A percentile compares a stretch with the other conserved stretches of the same genome.
phyloP scores from a whole-genome alignment of 2,329 filamentous ascomycete genomes.

The Colletotrichum sublineola region DNA sequence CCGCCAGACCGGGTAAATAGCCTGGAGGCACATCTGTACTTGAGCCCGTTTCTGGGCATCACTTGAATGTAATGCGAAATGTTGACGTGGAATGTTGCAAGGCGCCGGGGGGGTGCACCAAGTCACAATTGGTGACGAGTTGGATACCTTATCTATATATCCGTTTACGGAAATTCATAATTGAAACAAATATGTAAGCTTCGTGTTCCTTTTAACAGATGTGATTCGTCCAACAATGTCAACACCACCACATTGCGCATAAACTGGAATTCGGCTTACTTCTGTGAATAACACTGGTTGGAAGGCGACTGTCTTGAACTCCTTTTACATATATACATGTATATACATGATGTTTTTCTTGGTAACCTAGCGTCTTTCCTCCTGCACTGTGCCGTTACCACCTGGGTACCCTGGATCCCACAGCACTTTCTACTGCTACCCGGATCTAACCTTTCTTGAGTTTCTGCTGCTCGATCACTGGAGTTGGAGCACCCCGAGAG shows the following conservation, averaged over 20 bases:
- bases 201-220: no score
- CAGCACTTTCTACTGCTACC: not conserved
- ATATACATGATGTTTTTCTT: not conserved
- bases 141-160: constrained; percentile 6
- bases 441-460: not conserved
- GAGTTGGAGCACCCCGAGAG: not conserved
- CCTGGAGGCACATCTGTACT: constrained; percentile 20
- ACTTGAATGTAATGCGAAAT: constrained; percentile 37
- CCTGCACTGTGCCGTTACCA: not conserved
- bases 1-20: constrained; percentile 10
- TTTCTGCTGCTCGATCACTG: not conserved
- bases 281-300: not conserved
- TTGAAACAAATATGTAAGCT: constrained; percentile 15
- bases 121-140: constrained; percentile 27
- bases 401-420: not conserved
- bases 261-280: constrained; percentile 14
- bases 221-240: no score
- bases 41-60: constrained; percentile 16
- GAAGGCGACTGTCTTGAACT: no score
- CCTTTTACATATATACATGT: not conserved
- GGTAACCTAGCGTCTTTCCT: not conserved
- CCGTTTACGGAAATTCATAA: constrained; percentile 13
- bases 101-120: constrained; percentile 29
- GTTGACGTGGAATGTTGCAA: constrained; percentile 38
- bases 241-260: not conserved